These are phyloP conservation scores for Candida koratica DNA, from an alignment of 805 yeast genomes.

Conservation along the genomic window DNA sequence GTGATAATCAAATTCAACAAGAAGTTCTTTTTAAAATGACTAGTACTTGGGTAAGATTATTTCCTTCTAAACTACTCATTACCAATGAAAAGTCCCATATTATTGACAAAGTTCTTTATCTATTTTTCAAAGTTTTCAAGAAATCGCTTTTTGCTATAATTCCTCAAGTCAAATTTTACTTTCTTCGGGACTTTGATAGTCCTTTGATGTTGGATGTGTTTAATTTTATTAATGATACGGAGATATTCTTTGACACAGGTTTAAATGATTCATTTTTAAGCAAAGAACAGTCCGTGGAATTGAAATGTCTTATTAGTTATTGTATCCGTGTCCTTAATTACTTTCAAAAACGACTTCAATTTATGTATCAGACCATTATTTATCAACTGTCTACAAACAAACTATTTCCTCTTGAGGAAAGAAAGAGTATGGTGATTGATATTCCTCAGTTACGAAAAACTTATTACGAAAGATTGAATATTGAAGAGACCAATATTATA, in stretches of 20 bases:
- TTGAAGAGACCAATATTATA: slow-evolving; percentile 14
- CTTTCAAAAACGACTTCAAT: slow-evolving; percentile 24
- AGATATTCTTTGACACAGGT: slow-evolving; percentile 18
- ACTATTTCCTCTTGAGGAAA: slow-evolving; percentile 22
- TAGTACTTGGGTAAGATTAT: slow-evolving; percentile 32
- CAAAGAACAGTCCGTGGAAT: slow-evolving; percentile 14
- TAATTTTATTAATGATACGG: slow-evolving; percentile 20
- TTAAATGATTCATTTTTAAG: slow-evolving; percentile 21
- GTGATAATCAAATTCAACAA: slow-evolving; percentile 28
- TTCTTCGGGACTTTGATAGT: slow-evolving; percentile 37
- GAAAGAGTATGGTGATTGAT: slow-evolving; percentile 27
- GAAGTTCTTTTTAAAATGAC: slow-evolving; percentile 32
- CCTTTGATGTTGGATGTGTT: slow-evolving; percentile 39
- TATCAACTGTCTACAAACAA: slow-evolving; percentile 20
- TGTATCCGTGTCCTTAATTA: slow-evolving; percentile 29
- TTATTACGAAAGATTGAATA: slow-evolving; percentile 12
- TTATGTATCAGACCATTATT: slow-evolving; percentile 29
- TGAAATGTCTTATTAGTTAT: slow-evolving; percentile 25
- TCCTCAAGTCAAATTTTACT: slow-evolving; percentile 40
- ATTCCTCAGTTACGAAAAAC: slow-evolving; percentile 17
- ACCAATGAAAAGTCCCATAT: slow-evolving; percentile 24
- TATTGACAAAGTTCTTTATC: slow-evolving; percentile 28
- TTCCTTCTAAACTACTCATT: slow-evolving; percentile 28
- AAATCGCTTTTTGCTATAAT: slow-evolving; percentile 32
- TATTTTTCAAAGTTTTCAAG: slow-evolving; percentile 31